Evolutionary conservation across 495 filamentous ascomycete species (phyloP), one percentile per base, ranked within the genome.

Genomic region (Lasiosphaeria ovina): DNA sequence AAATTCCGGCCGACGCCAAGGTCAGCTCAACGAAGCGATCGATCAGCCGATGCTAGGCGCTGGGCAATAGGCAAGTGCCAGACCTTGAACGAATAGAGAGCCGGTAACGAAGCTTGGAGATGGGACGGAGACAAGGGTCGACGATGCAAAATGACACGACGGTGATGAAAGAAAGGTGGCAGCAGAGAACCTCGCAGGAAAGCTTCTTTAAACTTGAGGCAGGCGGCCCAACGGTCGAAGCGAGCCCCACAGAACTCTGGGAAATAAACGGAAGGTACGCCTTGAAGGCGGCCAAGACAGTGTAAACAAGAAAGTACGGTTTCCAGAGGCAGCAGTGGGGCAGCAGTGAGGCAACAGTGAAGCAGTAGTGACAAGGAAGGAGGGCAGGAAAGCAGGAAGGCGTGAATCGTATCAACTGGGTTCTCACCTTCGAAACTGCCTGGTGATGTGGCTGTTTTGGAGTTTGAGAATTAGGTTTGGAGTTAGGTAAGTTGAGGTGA

Each of bases 91-190:
- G 54, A 47, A 49, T 35, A 58, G 62, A 60, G 58, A 61, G 57
- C 52, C 55, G 59, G 61, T 58, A 53, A 57, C 33, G 61, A 60
- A 62, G 56, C 56, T 62, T 31, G 50, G 35, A 59, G 44, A 44
- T 14, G 49, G 62, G 51, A 53, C 32, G 56, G 57, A 54, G 44
- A 49, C 44, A 58, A 55, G 56, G 58, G 54, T 61, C 42, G 66
- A 55, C 52, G 58, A 62, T 60, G 47, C 45, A 55, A 60, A 68
- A 61, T 55, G 57, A 16, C 57, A 44, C 36, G 51, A 24, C 6
- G 56, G 36, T 16, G 50, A 32, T 44, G 59, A 35, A 14, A 34
- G 42, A 54, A 16, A 44, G 54, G 17, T n/a, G 14, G n/a, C 14
- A 16, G 1, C 10, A 33, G 3, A 12, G 47, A 33, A 54, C 36